These are phyloP conservation scores for Metschnikowia lochheadii DNA, from an alignment of 805 yeast genomes.

Conservation along the genomic window DNA sequence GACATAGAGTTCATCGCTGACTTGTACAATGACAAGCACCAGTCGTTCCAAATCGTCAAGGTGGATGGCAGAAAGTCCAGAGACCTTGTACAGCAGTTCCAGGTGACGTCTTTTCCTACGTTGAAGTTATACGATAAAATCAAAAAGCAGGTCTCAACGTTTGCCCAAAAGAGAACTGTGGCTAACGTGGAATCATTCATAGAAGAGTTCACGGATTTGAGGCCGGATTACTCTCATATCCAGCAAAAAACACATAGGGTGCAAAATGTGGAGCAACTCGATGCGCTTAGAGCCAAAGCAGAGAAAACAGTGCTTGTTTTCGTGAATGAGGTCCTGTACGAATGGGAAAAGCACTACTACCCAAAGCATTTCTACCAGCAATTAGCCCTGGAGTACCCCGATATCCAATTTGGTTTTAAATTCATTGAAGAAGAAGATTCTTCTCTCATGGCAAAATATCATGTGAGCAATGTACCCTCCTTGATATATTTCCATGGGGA, in stretches of 20 bases:
- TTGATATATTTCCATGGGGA: constrained; percentile 25
- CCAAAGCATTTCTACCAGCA: constrained; percentile 35
- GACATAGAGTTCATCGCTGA: constrained; percentile 37
- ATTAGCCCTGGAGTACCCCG: constrained; percentile 17
- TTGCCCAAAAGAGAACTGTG: constrained; percentile 21
- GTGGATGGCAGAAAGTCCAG: constrained; percentile 26
- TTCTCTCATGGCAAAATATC: constrained; percentile 21
- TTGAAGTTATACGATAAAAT: constrained; percentile 42
- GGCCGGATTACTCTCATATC: constrained; percentile 2
- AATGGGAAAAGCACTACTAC: constrained; percentile 30
- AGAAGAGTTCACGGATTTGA: constrained; percentile 5
- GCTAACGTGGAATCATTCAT: constrained; percentile 12
- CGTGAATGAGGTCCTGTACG: constrained; percentile 12
- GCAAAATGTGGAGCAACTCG: background rate
- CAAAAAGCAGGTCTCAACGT: constrained; percentile 39
- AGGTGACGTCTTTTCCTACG: constrained; percentile 45
- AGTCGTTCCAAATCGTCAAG: constrained; percentile 29
- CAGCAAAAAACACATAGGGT: background rate
- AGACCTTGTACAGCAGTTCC: constrained; percentile 36
- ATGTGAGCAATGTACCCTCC: constrained; percentile 31
- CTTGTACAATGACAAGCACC: constrained; percentile 32
- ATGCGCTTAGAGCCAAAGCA: background rate
- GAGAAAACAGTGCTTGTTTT: constrained; percentile 10
- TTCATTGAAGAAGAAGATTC: constrained; percentile 22
- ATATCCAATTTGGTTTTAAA: constrained; percentile 22